These are phyloP conservation scores for Kodamaea ohmeri DNA, from an alignment of 1,139 yeast genomes.

Conservation along the genomic window DNA sequence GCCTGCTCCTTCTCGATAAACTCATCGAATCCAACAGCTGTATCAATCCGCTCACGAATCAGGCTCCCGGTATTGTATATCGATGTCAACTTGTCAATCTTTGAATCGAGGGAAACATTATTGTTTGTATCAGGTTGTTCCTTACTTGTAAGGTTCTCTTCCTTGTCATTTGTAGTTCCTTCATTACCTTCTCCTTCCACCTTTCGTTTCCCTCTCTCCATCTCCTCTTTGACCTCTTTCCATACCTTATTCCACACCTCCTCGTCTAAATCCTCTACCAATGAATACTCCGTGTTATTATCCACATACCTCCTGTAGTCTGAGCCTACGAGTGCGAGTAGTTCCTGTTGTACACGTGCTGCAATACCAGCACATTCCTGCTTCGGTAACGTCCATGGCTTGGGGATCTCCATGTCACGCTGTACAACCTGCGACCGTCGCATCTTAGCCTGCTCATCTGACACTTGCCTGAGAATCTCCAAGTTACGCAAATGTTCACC, in stretches of 20 bases:
- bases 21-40: constrained; percentile 7
- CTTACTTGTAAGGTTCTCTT: no score
- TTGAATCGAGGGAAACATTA: neutral
- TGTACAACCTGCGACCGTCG: constrained; percentile 53
- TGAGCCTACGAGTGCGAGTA: constrained; percentile 41
- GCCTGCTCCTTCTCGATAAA: constrained; percentile 22
- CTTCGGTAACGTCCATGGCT: constrained; percentile 18
- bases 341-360: constrained; percentile 33
- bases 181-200: constrained; percentile 1
- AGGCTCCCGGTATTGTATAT: constrained; percentile 14
- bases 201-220: neutral
- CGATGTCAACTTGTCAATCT: constrained; percentile 4
- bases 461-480: constrained; percentile 27
- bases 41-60: constrained; percentile 10
- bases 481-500: constrained; percentile 26
- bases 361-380: constrained; percentile 14
- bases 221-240: constrained; percentile 28
- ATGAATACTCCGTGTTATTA: constrained; percentile 18
- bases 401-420: constrained; percentile 50
- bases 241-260: constrained; percentile 26
- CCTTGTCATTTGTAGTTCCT: no score
- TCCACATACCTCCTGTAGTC: constrained; percentile 43
- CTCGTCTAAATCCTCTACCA: constrained; percentile 44
- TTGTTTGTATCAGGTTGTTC: no score
- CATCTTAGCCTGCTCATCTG: constrained; percentile 27